Base-by-base conservation (phyloP, 1,139 yeast genomes). In the Hanseniaspora sp. region DNA sequence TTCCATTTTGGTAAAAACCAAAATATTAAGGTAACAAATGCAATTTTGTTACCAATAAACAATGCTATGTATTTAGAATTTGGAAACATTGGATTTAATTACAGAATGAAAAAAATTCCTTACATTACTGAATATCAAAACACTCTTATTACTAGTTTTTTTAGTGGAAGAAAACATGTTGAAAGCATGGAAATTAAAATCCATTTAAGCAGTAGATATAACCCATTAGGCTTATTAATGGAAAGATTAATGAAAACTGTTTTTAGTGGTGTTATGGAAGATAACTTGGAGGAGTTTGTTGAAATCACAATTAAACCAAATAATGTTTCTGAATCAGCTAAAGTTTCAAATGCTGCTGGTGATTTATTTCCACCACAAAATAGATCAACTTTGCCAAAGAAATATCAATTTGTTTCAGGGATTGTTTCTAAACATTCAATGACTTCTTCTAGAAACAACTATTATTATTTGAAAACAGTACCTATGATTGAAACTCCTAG, bases 131-230 rank as follows among this genome's bases (percentile, higher is more conserved):
- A 87, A 66, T 79, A 83, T 54, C 74, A 84, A 47, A 84, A 86
- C 64, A 75, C 78, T 57, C 64, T 69, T 67, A 88, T 70, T 68
- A 73, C 92, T 17, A 74, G 87, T 48, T 92, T 86, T 67, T 95
- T 96, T 46, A 77, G 95, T 56, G 98, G 98, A 59, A 81, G 98
- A 67, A 73, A 79, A 59, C 83, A 86, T 67, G 76, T 92, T 59
- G 80, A 79, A 59, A 75, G 78, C 58, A 72, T 87, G 56, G 71
- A 77, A 56, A 74, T 83, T 55, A 79, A 76, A 59, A 74, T 88
- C 66, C 77, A 75, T 57, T 75, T 88, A 68, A 74, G 79, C 60
- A 81, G 95, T 58, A 83, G 98, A 71, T 90, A 87, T 68, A 92
- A 90, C 69, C 62, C 83, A 42, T 73, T 86, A 60, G 73, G 85